These are phyloP conservation scores for Chlorociboria aeruginascens DNA, from an alignment of 495 filamentous ascomycete genomes.

Conservation along the genomic window DNA sequence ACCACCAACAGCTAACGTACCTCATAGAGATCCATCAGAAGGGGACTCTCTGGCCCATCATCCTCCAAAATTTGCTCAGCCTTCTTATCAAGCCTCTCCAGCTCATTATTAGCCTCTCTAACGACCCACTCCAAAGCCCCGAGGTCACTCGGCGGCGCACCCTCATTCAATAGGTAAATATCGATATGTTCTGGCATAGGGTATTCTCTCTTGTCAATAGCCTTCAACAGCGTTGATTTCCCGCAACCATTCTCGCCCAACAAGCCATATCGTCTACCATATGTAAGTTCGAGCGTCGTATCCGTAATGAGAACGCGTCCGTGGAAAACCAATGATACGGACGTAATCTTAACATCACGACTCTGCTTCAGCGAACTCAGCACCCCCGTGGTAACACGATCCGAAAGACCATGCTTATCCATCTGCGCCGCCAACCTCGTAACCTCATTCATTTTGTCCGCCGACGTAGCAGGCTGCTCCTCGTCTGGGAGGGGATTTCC, in stretches of 20 bases:
- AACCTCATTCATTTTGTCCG: conserved; percentile 65
- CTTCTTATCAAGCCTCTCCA: conserved; percentile 74
- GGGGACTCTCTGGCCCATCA: conserved; percentile 78
- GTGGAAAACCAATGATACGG: conserved; percentile 89
- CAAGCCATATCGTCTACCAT: conserved; percentile 85
- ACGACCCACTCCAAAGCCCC: conserved; percentile 97
- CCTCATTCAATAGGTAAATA: conserved; percentile 97
- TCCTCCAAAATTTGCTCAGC: conserved; percentile 87
- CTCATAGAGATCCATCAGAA: conserved; percentile 94
- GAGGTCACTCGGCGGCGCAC: conserved; percentile 77
- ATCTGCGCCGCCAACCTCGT: conserved; percentile 66
- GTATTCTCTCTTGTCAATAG: conserved; percentile 85
- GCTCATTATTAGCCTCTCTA: conserved; percentile 84
- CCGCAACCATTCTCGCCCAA: conserved; percentile 98
- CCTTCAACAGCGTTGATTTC: conserved; percentile 93
- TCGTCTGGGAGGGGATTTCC: conserved; percentile 35
- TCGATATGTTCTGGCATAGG: conserved; percentile 95
- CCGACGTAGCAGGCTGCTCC: conserved; percentile 57
- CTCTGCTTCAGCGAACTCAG: conserved; percentile 70
- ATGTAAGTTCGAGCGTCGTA: conserved; percentile 84
- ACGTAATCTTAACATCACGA: conserved; percentile 94
- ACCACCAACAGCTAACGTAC: conserved; percentile 35
- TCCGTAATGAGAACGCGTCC: conserved; percentile 92
- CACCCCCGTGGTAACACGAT: conserved; percentile 97
- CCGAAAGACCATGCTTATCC: conserved; percentile 91